Conservation (phyloP, 768 basidiomycete genomes). For the Lepiota subincarnata region DNA sequence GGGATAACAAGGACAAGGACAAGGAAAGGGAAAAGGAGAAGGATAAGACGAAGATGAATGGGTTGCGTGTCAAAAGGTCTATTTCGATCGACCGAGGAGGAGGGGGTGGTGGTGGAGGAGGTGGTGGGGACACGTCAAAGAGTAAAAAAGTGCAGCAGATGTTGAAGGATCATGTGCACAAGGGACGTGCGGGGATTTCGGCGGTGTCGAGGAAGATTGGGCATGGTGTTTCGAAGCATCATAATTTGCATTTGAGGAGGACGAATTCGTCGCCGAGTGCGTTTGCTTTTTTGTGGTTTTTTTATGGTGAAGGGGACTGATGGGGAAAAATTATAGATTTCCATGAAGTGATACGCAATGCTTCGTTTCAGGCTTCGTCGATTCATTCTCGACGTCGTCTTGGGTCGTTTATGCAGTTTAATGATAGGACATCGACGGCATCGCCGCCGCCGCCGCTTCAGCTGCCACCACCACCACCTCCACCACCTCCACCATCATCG, state of each 20-base stretch:
- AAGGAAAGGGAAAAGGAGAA: constrained; percentile 15
- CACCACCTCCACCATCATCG: constrained; percentile 12
- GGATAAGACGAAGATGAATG: constrained; percentile 15
- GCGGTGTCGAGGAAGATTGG: constrained; percentile 78
- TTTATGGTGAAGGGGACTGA: neutral
- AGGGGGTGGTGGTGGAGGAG: constrained; percentile 10
- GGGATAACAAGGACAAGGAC: constrained; percentile 17
- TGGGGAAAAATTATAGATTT: constrained; percentile 47
- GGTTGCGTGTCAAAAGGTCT: constrained; percentile 27
- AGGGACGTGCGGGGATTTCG: constrained; percentile 66
- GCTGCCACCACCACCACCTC: constrained; percentile 39
- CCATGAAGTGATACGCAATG: constrained; percentile 56
- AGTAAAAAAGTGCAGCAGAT: constrained; percentile 76
- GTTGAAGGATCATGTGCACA: constrained; percentile 68
- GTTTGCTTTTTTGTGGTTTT: constrained; percentile 11
- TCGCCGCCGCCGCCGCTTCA: constrained; percentile 39
- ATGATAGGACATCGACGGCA: constrained; percentile 32
- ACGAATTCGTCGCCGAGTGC: constrained; percentile 68
- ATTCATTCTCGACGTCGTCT: constrained; percentile 76
- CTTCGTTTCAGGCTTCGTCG: constrained; percentile 69
- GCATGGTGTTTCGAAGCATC: constrained; percentile 55
- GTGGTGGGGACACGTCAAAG: constrained; percentile 39
- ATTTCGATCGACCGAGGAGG: constrained; percentile 32
- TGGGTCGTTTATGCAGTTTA: constrained; percentile 41
- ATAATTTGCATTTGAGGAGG: constrained; percentile 45